A percentile compares a stretch with the other conserved stretches of the same genome.
These are phyloP conservation scores for Barnettozyma siamensis DNA, from an alignment of 805 yeast genomes.

Conservation along the genomic window DNA sequence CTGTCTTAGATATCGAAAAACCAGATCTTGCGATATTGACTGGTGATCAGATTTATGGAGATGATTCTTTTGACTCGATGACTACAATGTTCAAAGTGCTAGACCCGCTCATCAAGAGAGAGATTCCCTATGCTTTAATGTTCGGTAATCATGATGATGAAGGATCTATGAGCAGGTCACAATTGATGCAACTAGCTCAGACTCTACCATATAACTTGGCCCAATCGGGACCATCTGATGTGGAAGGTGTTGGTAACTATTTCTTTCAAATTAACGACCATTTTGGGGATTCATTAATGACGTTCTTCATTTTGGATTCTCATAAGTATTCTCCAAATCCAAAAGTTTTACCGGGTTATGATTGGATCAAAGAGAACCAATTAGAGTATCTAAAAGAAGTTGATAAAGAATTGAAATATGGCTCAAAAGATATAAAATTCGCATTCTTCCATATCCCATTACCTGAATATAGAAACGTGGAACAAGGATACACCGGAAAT, in stretches of 20 bases:
- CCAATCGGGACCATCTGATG: constrained; percentile 53
- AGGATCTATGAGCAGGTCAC: constrained; percentile 56
- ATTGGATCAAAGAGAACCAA: constrained; percentile 74
- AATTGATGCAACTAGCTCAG: constrained; percentile 51
- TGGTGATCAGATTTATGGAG: constrained; percentile 91
- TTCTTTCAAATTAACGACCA: constrained; percentile 44
- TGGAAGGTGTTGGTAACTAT: constrained; percentile 85
- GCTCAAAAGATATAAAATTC: constrained; percentile 52
- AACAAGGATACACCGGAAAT: constrained; percentile 50
- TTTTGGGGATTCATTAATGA: constrained; percentile 38
- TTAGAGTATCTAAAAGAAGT: constrained; percentile 46
- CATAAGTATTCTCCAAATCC: constrained; percentile 69
- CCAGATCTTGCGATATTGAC: constrained; percentile 86
- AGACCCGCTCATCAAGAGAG: constrained; percentile 56
- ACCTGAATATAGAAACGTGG: constrained; percentile 65
- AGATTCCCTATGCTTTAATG: constrained; percentile 78
- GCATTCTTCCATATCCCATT: constrained; percentile 94
- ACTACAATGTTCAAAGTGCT: constrained; percentile 76
- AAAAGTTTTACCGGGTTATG: constrained; percentile 73
- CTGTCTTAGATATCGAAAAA: constrained; percentile 62
- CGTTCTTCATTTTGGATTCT: constrained; percentile 76
- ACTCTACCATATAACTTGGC: constrained; percentile 67
- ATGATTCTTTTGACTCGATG: constrained; percentile 70
- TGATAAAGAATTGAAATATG: constrained; percentile 25
- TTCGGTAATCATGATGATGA: constrained; percentile 96